Conservation (phyloP, 345 rosid genomes). For the Rhizophora apiculata region DNA sequence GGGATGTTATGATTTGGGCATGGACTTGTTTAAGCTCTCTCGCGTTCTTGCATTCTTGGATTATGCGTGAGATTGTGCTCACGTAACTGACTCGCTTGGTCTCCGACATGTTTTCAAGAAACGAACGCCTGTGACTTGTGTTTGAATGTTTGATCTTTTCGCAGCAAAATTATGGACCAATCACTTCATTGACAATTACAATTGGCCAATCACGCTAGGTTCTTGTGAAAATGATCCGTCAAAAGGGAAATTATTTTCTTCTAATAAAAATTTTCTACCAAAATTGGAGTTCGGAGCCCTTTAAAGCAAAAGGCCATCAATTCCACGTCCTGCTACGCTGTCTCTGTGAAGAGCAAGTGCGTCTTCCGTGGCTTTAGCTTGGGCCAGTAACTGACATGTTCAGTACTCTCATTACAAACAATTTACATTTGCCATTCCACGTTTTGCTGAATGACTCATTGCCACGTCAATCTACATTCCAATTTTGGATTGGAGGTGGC, state of each 20-base stretch:
- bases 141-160: no score
- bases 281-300: not conserved
- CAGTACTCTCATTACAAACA: not conserved
- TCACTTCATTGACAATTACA: no score
- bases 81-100: not conserved
- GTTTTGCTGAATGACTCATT: not conserved
- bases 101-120: not conserved
- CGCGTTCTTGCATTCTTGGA: constrained; percentile 36
- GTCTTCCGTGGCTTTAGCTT: constrained; percentile 87
- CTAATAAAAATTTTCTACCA: no score
- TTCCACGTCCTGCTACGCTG: constrained; percentile 48
- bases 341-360: constrained; percentile 70
- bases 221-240: no score
- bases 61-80: constrained; percentile 20
- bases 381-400: constrained; percentile 59
- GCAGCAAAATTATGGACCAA: no score
- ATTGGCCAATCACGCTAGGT: no score
- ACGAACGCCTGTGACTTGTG: no score
- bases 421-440: not conserved
- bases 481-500: no score
- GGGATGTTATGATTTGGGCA: constrained; percentile 36
- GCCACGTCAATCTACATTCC: not conserved
- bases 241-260: no score
- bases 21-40: constrained; percentile 42
- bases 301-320: constrained; percentile 74